Percentiles rank a stretch among this genome's conserved stretches.
phyloP scores from a whole-genome alignment of 148 eudicot species.

The Rhododendron ovatum region DNA sequence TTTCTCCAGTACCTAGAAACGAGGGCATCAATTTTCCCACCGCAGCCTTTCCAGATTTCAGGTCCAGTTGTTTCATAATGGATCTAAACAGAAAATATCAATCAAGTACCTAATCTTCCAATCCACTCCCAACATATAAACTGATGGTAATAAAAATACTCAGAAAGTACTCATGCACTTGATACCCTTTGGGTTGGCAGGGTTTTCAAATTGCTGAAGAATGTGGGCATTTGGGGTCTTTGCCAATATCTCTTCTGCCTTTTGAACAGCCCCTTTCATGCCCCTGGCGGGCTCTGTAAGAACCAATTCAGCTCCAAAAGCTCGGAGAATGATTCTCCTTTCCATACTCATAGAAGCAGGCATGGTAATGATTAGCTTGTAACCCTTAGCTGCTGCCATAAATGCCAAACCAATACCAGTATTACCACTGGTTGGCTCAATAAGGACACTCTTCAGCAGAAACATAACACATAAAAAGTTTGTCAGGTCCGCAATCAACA shows the following conservation, averaged over 20 bases:
- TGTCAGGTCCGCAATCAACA: background rate
- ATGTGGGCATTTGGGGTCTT: conserved; percentile 56
- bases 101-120: background rate
- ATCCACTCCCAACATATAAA: background rate
- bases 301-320: conserved; percentile 78
- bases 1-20: conserved; percentile 83
- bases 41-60: conserved; percentile 72
- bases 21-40: conserved; percentile 71
- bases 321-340: conserved; percentile 60
- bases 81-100: conserved; percentile 29
- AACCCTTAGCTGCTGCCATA: conserved; percentile 82
- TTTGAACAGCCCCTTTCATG: conserved; percentile 46
- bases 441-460: conserved; percentile 57
- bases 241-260: conserved; percentile 55
- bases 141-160: background rate
- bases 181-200: conserved; percentile 84
- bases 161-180: background rate
- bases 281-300: conserved; percentile 57
- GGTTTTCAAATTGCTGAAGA: conserved; percentile 67
- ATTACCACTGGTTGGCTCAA: conserved; percentile 84
- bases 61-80: conserved; percentile 93
- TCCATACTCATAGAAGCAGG: conserved; percentile 63
- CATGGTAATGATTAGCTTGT: conserved; percentile 77
- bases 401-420: conserved; percentile 90
- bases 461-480: background rate